Base-by-base conservation (phyloP, 1,284 basidiomycete species). In the Tilletiopsis washingtonensis region DNA sequence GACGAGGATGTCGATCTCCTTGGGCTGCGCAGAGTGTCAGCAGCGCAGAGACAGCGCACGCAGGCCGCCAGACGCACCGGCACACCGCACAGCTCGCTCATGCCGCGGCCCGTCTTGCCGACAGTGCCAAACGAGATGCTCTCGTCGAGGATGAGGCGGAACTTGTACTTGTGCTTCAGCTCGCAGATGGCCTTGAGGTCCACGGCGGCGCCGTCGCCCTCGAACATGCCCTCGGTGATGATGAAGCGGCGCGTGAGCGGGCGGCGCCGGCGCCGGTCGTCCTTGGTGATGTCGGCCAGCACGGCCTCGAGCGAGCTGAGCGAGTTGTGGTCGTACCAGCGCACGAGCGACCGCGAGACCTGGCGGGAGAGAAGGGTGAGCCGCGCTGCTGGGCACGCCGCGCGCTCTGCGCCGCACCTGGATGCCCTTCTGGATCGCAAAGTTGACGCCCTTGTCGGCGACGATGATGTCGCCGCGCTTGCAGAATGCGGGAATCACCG, bases 401-500 rank as follows among this genome's bases (percentile, higher is more conserved):
- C 7, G 20, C 19, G 29, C 20, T 17, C 6, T 5, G 21, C 6
- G 4, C n/a, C 29, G 23, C 5, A 49, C 40, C 74, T 96, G 87
- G 26, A 98, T 83, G n/a, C 91, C 94, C 74, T 93, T 94, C 75
- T 97, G 91, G 56, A 97, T 89, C 20, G 89, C 84, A 75, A 97
- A 91, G 75, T 88, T 94, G 64, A 93, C 85, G 37, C 85, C 84
- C 25, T 89, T 83, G 74, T 99, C 94, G 3, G 90, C 91, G n/a
- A 99, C 87, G 69, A 99, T 93, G 65, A 97, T 84, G 69, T 99
- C 94, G 3, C 91, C 91, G 59, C 94, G 84, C 74, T 99, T 99
- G 77, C 87, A 89, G 74, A 97, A 99, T 1, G 93, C 89, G 0
- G 93, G 88, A 54, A 98, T 97, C 67, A 93, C 91, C 20, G 90